Evolutionary conservation across 2,329 filamentous ascomycete species (phyloP).

Genomic region (Plectosphaerella sp.): DNA sequence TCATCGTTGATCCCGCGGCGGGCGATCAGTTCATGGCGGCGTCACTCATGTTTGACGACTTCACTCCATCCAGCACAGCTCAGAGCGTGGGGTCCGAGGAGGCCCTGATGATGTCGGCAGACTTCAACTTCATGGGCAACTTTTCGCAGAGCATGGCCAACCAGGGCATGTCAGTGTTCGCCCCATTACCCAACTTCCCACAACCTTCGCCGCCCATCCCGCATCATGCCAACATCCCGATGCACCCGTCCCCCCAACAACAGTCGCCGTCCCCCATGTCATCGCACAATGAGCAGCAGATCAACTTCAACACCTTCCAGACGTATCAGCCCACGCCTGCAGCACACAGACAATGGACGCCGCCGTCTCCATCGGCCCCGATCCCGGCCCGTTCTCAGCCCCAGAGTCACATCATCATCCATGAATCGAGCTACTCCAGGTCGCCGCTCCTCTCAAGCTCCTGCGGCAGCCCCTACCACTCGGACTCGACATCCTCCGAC

Average conservation of each 20-base stretch:
- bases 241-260: neutral
- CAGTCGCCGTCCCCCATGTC: neutral
- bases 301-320: constrained; percentile 32
- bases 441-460: constrained; percentile 21
- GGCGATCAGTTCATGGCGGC: constrained; percentile 24
- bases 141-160: constrained; percentile 21
- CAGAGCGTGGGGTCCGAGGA: neutral
- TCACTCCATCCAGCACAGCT: no score
- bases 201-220: neutral
- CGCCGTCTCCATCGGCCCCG: constrained; percentile 15
- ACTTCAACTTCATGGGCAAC: constrained; percentile 23
- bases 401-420: constrained; percentile 23
- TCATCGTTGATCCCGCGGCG: constrained; percentile 19
- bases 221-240: neutral
- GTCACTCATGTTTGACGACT: no score
- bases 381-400: neutral
- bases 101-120: constrained; percentile 12
- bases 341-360: constrained; percentile 24
- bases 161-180: no score
- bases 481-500: constrained; percentile 17
- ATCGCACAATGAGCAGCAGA: constrained; percentile 19
- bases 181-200: no score
- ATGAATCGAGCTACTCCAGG: constrained; percentile 27
- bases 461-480: constrained; percentile 19
- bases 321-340: constrained; percentile 38